Base-by-base conservation (phyloP, 805 yeast genomes). In the Pichia californica region DNA sequence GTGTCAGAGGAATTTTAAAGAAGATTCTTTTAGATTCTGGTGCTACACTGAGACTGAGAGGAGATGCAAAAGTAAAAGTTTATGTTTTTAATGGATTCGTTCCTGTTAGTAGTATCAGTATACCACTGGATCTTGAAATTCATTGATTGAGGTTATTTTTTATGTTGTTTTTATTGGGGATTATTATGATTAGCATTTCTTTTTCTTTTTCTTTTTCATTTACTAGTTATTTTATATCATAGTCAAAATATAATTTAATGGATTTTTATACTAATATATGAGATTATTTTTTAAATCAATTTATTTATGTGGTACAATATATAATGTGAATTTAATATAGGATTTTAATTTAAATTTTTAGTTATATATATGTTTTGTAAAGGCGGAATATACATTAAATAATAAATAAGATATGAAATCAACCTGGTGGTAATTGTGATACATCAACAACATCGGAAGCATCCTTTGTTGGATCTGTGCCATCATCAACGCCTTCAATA, bases 361-460 rank as follows among this genome's bases (percentile, higher is more conserved):
- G 15, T 15, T 35, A 34, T 34, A 20, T 34, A 16, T 34, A 11
- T 18, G n/a, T n/a, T n/a, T 23, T 23, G 6, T 23, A 23, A 7
- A 23, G 9, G 9, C 25, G 25, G 9, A 23, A 23, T 23, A 23
- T 7, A 23, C n/a, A n/a, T n/a, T n/a, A n/a, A n/a, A n/a, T n/a
- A 9, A 16, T 31, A n/a, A 18, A n/a, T 31, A 16, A 19, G 34
- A n/a, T 6, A 28, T 9, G 30, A 13, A 14, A 31, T 28, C 74
- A 91, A 76, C 99, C 98, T 23, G 99, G 99, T 49, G 99, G 99
- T 58, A 91, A 75, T 66, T 83, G 87, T 43, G 91, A 76, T 52
- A 83, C 83, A 63, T 91, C 98, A 48, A 88, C 95, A 53, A 79
- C 77, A 44, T 83, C 86, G 44, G 71, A 70, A 29, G 81, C 84